phyloP scores from a whole-genome alignment of 768 basidiomycete genomes.

The Tubosaeta brunneosetosa region DNA sequence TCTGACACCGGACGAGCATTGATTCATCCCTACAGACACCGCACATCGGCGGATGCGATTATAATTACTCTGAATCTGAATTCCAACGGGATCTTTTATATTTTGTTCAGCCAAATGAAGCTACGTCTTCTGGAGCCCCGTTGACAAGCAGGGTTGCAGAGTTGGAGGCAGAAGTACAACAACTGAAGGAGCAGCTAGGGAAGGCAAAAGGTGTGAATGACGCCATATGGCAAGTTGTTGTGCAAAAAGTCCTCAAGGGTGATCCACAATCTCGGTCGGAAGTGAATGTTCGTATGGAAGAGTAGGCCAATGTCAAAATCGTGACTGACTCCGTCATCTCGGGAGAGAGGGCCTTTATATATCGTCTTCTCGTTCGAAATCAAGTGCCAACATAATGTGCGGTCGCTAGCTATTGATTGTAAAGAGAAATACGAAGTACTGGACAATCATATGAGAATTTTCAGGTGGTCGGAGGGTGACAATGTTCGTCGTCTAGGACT shows the following conservation, averaged over 20 bases:
- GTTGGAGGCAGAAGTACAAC: constrained; percentile 68
- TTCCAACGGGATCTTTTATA: constrained; percentile 61
- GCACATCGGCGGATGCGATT: constrained; percentile 16
- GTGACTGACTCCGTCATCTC: too few relatives aligned
- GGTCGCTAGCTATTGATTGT: too few relatives aligned
- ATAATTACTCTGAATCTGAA: constrained; percentile 48
- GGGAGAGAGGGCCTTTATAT: too few relatives aligned
- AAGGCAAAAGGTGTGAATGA: constrained; percentile 92
- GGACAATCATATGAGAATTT: background rate
- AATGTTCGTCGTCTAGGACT: too few relatives aligned
- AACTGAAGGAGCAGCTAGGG: constrained; percentile 63
- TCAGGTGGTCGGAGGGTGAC: background rate
- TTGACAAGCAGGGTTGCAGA: constrained; percentile 56
- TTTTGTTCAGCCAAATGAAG: constrained; percentile 49
- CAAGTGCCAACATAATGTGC: too few relatives aligned
- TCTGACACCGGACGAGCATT: background rate
- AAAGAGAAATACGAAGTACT: background rate
- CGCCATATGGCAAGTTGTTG: constrained; percentile 86
- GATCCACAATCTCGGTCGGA: background rate
- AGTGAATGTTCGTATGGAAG: constrained; percentile 10
- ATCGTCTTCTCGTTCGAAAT: too few relatives aligned
- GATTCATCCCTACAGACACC: constrained; percentile 11
- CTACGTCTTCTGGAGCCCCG: constrained; percentile 29
- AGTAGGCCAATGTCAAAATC: background rate
- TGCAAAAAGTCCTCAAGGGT: constrained; percentile 52